Percentiles rank a stretch among this genome's conserved stretches.
Evolutionary conservation across 345 rosid genomes (phyloP).

Genomic region (Boechera retrofracta): DNA sequence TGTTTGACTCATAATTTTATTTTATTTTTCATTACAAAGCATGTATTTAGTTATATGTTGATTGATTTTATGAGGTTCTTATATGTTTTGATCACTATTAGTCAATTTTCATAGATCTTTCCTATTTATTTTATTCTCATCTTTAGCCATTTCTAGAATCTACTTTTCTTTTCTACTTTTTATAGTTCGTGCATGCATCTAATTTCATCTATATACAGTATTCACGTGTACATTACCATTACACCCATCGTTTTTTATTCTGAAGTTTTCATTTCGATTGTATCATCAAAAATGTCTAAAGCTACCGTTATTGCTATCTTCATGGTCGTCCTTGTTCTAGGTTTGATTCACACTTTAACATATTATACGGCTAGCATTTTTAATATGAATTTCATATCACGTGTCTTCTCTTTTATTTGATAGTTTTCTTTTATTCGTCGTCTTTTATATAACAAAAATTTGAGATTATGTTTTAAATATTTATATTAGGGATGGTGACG

Average conservation of each 20-base stretch:
- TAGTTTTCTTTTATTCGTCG: not conserved
- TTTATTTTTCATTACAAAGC: too few relatives aligned
- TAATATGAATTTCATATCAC: not conserved
- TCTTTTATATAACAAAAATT: not conserved
- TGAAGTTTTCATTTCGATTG: not conserved
- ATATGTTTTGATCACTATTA: not conserved
- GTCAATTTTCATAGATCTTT: not conserved
- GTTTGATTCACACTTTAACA: not conserved
- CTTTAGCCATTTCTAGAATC: not conserved
- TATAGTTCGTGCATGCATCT: not conserved
- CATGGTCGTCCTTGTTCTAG: not conserved
- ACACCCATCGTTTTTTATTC: not conserved
- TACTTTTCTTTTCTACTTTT: not conserved
- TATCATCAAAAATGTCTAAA: not conserved
- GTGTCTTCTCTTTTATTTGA: not conserved
- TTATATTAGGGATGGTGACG: slow-evolving; percentile 2
- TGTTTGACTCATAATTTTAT: too few relatives aligned
- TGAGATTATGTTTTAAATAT: not conserved
- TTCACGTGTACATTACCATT: not conserved
- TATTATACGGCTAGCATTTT: too few relatives aligned
- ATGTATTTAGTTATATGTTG: not conserved
- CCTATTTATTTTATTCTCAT: not conserved
- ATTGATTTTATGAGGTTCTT: too few relatives aligned
- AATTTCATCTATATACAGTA: not conserved
- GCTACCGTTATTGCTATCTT: not conserved